These are phyloP conservation scores for Penicillium sp. DNA, from an alignment of 2,329 filamentous ascomycete species.

Conservation along the genomic window DNA sequence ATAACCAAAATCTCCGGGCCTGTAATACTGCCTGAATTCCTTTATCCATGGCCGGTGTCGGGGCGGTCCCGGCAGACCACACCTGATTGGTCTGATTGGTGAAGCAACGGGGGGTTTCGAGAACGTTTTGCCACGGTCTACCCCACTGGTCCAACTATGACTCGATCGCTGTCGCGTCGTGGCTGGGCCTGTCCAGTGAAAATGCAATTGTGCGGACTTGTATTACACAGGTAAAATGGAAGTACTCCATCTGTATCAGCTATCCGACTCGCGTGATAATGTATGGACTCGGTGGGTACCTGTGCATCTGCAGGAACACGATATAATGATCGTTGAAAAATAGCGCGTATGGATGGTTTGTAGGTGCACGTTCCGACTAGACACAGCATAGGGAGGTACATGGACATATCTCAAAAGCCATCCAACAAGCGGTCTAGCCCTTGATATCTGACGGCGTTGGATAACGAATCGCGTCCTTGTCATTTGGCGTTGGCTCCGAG, in stretches of 20 bases:
- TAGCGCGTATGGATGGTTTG: too few relatives aligned
- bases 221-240: slow-evolving; percentile 3
- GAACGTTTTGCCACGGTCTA: slow-evolving; percentile 38
- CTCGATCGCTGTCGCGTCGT: slow-evolving; percentile 16
- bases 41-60: slow-evolving; percentile 29
- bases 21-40: slow-evolving; percentile 14
- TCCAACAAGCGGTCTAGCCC: neutral
- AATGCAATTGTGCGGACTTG: slow-evolving; percentile 14
- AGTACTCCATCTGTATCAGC: neutral
- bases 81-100: slow-evolving; percentile 12
- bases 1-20: slow-evolving; percentile 10
- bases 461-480: slow-evolving; percentile 16
- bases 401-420: neutral
- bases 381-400: neutral
- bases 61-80: slow-evolving; percentile 14
- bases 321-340: neutral
- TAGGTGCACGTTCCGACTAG: neutral
- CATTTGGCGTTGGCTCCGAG: slow-evolving; percentile 6
- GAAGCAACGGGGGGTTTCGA: slow-evolving; percentile 22
- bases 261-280: neutral
- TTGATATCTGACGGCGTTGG: neutral
- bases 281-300: neutral
- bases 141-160: slow-evolving; percentile 14
- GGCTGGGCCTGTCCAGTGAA: slow-evolving; percentile 19
- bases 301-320: slow-evolving; percentile 9